A percentile compares a stretch with the other conserved stretches of the same genome.
These are phyloP conservation scores for Xanthoceras sorbifolium DNA, from an alignment of 345 rosid genomes.

Conservation along the genomic window DNA sequence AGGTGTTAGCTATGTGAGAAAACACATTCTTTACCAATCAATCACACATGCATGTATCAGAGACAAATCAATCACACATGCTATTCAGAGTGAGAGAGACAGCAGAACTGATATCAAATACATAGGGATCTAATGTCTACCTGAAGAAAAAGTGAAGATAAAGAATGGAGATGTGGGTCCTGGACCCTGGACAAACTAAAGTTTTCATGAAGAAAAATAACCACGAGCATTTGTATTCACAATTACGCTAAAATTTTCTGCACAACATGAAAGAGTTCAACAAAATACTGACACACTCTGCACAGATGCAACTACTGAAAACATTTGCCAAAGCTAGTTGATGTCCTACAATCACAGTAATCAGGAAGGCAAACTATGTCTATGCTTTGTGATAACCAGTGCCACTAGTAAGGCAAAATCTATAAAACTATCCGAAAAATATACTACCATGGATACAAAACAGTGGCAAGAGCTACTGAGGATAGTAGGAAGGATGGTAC, in stretches of 20 bases:
- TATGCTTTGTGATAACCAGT: constrained; percentile 22
- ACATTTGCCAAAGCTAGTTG: background rate
- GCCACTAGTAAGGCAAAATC: background rate
- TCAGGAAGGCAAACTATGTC: constrained; percentile 5
- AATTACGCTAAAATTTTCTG: background rate
- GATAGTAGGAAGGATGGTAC: constrained; percentile 50
- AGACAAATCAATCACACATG: background rate
- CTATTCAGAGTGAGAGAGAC: constrained; percentile 1
- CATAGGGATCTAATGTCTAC: constrained; percentile 5
- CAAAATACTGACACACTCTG: background rate
- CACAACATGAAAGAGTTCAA: background rate
- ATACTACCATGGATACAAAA: constrained; percentile 7
- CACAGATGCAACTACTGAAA: background rate
- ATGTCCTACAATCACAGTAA: background rate
- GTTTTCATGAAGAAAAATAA: no score
- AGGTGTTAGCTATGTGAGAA: no score
- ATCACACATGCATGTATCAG: background rate
- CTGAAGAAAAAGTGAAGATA: background rate
- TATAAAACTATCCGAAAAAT: constrained; percentile 8
- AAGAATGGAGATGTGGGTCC: background rate
- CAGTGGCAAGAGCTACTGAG: constrained; percentile 37
- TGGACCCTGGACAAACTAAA: background rate
- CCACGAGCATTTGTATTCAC: no score
- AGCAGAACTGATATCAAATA: background rate
- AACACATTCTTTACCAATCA: background rate